phyloP scores from a whole-genome alignment of 331 rosid species.

The Dryas integrifolia region DNA sequence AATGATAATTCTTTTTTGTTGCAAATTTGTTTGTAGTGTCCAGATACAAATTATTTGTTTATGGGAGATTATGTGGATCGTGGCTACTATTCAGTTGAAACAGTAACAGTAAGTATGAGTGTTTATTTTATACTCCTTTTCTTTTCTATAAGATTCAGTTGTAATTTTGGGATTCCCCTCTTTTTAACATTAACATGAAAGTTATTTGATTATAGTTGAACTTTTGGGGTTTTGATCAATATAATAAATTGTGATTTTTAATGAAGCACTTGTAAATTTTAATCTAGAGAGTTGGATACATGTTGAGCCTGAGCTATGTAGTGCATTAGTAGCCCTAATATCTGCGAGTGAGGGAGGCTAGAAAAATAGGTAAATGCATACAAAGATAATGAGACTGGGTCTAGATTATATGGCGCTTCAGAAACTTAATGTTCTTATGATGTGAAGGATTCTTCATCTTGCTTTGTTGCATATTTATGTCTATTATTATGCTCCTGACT shows the following conservation, averaged over 20 bases:
- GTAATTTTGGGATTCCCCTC: not conserved
- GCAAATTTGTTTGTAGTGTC: slow-evolving; percentile 66
- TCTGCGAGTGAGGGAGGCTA: not conserved
- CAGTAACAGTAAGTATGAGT: slow-evolving; percentile 70
- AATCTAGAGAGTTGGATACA: not conserved
- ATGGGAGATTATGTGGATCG: slow-evolving; percentile 99
- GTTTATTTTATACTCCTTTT: slow-evolving; percentile 1
- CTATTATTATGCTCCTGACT: not conserved
- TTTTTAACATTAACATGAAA: not conserved
- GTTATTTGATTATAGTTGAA: not conserved
- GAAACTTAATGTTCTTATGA: slow-evolving; percentile 2
- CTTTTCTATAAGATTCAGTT: not conserved
- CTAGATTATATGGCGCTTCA: not conserved
- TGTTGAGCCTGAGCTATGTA: not conserved
- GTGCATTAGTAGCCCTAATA: not conserved
- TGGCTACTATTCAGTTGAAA: slow-evolving; percentile 95
- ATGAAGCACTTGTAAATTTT: not conserved
- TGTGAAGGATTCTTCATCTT: not conserved
- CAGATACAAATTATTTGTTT: slow-evolving; percentile 92
- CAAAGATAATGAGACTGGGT: not conserved
- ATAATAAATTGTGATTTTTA: not conserved
- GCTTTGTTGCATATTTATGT: not conserved
- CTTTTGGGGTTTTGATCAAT: not conserved
- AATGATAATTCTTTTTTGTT: slow-evolving; percentile 28
- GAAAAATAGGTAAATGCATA: not conserved